These are phyloP conservation scores for Musa schizocarpa DNA, from an alignment of 176 grass and related monocot genomes.

Conservation along the genomic window DNA sequence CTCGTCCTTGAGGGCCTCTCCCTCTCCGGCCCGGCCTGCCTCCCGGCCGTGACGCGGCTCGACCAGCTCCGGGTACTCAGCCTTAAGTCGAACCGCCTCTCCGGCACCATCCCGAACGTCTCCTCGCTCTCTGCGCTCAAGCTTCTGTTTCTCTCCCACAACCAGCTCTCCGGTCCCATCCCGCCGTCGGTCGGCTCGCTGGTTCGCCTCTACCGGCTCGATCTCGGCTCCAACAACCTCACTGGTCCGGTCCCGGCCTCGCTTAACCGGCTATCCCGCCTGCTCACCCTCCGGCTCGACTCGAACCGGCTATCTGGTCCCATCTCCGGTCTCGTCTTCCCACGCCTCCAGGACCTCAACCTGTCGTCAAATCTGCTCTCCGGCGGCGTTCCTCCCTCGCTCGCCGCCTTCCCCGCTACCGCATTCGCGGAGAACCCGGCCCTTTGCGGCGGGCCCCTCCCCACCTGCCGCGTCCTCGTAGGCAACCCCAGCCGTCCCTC, in stretches of 20 bases:
- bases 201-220: constrained; percentile 61
- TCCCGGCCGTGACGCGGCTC: constrained; percentile 31
- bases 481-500: constrained; percentile 6
- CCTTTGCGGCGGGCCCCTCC: neutral
- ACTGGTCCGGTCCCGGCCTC: constrained; percentile 23
- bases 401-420: neutral
- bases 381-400: neutral
- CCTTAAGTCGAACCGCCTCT: constrained; percentile 54
- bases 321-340: constrained; percentile 1
- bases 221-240: constrained; percentile 58
- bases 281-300: constrained; percentile 1
- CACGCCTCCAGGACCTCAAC: neutral
- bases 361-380: neutral
- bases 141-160: constrained; percentile 68
- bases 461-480: neutral
- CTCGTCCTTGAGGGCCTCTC: constrained; percentile 59
- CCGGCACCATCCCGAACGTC: constrained; percentile 56
- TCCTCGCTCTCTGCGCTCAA: constrained; percentile 54
- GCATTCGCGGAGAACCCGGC: neutral
- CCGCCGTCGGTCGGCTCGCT: constrained; percentile 37
- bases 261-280: neutral
- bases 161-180: constrained; percentile 44
- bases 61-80: constrained; percentile 74
- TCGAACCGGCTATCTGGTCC: constrained; percentile 6
- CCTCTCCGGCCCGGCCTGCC: constrained; percentile 34